Percentiles rank a stretch among this genome's conserved stretches.
These are phyloP conservation scores for Polyporus tsugae DNA, from an alignment of 1,284 basidiomycete species.

Conservation along the genomic window DNA sequence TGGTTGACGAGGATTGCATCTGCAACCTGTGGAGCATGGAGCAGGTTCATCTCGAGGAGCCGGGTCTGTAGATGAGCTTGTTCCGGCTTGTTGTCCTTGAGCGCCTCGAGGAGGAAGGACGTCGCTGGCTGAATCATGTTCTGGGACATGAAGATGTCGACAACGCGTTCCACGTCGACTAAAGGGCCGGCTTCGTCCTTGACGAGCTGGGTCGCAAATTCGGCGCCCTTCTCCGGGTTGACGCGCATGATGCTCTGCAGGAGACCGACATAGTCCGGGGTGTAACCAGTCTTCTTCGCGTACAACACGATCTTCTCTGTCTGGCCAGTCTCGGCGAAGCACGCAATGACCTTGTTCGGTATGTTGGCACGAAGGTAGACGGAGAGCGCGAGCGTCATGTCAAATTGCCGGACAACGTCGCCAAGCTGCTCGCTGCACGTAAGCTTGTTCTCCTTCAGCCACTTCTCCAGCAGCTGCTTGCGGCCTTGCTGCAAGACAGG, in stretches of 20 bases:
- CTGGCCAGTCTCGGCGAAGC: slow-evolving; percentile 99
- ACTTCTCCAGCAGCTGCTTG: slow-evolving; percentile 98
- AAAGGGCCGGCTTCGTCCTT: slow-evolving; percentile 95
- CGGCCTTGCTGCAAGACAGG: slow-evolving; percentile 97
- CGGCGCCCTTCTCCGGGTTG: slow-evolving; percentile 97
- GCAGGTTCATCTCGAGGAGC: slow-evolving; percentile 97
- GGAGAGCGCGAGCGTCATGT: slow-evolving; percentile 98
- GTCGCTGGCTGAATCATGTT: slow-evolving; percentile 99
- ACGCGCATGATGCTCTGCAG: slow-evolving; percentile 97
- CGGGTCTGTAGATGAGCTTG: slow-evolving; percentile 97
- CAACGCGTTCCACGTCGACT: slow-evolving; percentile 94
- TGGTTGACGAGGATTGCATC: slow-evolving; percentile 99
- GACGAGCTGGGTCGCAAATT: slow-evolving; percentile 95
- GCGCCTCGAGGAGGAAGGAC: slow-evolving; percentile 97
- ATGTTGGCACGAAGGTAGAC: slow-evolving; percentile 98
- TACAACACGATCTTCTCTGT: slow-evolving; percentile 99
- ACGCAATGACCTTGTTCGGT: slow-evolving; percentile 98
- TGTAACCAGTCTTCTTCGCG: slow-evolving; percentile 97
- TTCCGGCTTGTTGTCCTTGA: slow-evolving; percentile 99
- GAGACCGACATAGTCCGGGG: slow-evolving; percentile 94
- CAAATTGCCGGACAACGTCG: slow-evolving; percentile 94
- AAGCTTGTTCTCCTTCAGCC: slow-evolving; percentile 99
- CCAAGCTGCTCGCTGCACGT: slow-evolving; percentile 99
- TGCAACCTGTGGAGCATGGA: slow-evolving; percentile 98
- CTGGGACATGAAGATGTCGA: slow-evolving; percentile 99